Percentiles rank a stretch among this genome's conserved stretches.
phyloP scores from a whole-genome alignment of 768 basidiomycete species.

The Naganishia antarctica region DNA sequence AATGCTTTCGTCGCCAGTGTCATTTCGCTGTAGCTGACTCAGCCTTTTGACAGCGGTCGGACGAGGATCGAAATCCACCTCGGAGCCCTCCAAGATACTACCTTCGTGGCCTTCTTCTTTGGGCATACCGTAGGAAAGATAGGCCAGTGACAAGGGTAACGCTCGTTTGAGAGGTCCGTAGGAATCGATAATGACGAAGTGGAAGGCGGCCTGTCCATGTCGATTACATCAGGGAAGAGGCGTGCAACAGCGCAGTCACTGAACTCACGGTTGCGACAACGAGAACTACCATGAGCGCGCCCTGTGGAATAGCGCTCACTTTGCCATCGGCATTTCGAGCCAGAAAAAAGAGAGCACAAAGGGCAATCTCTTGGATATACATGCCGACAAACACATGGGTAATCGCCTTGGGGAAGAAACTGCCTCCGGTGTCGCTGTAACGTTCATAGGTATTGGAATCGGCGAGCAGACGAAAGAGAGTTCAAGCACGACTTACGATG shows the following conservation, averaged over 20 bases:
- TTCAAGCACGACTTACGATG: background rate
- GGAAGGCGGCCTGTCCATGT: constrained; percentile 61
- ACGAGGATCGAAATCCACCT: constrained; percentile 31
- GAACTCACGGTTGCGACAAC: constrained; percentile 71
- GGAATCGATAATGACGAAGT: constrained; percentile 68
- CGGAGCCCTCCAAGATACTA: constrained; percentile 37
- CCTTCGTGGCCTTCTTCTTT: constrained; percentile 38
- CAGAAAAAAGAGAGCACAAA: constrained; percentile 87
- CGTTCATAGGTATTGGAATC: background rate
- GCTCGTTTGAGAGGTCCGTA: constrained; percentile 70
- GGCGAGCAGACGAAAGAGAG: background rate
- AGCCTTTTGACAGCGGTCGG: constrained; percentile 10
- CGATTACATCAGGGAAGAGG: no score
- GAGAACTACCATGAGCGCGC: constrained; percentile 75
- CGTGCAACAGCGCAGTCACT: no score
- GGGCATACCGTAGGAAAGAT: constrained; percentile 57
- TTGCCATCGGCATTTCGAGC: constrained; percentile 57
- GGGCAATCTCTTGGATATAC: constrained; percentile 82
- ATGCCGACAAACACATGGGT: constrained; percentile 89
- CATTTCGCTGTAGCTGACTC: background rate
- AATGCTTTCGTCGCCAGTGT: background rate
- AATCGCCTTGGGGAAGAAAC: constrained; percentile 92
- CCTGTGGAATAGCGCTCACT: constrained; percentile 65
- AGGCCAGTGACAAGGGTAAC: constrained; percentile 73
- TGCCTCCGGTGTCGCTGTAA: constrained; percentile 77